Conservation (phyloP, 108 stramenopile genomes). For the Cyclotella kingstonii region DNA sequence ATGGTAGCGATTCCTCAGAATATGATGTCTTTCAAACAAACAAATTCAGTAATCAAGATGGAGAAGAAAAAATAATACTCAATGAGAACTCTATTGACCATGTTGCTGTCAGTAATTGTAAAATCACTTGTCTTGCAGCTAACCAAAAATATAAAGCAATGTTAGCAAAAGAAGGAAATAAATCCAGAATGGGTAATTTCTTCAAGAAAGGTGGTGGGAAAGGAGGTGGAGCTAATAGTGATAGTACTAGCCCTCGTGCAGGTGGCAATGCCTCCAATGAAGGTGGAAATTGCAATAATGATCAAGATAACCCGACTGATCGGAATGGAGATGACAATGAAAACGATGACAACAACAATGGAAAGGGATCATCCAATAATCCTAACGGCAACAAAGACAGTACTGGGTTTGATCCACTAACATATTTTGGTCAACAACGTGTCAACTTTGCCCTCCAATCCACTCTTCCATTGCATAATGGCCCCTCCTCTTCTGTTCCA, state of each 20-base stretch:
- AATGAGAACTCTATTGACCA: no score
- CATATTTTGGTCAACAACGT: conserved; percentile 22
- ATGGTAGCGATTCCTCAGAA: no score
- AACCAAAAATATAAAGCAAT: no score
- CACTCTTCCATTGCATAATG: conserved; percentile 12
- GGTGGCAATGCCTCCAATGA: not conserved
- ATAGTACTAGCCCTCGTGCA: not conserved
- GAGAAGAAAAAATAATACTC: no score
- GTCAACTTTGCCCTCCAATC: no score
- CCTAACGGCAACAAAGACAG: conserved; percentile 2
- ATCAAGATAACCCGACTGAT: not conserved
- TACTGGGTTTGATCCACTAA: conserved; percentile 2
- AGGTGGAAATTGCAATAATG: not conserved
- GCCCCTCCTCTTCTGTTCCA: conserved; percentile 32
- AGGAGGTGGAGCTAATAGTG: not conserved
- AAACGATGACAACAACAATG: conserved; percentile 11
- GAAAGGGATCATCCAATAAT: conserved; percentile 2
- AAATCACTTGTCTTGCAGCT: no score
- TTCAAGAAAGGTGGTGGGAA: conserved; percentile 4
- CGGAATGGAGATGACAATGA: conserved; percentile 4
- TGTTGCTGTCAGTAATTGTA: no score
- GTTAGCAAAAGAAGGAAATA: not conserved
- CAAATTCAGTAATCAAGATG: no score
- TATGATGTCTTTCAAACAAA: no score
- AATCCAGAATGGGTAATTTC: conserved; percentile 8